phyloP scores from a whole-genome alignment of 2,329 filamentous ascomycete genomes.

The Bimuria novae-zelandiae region DNA sequence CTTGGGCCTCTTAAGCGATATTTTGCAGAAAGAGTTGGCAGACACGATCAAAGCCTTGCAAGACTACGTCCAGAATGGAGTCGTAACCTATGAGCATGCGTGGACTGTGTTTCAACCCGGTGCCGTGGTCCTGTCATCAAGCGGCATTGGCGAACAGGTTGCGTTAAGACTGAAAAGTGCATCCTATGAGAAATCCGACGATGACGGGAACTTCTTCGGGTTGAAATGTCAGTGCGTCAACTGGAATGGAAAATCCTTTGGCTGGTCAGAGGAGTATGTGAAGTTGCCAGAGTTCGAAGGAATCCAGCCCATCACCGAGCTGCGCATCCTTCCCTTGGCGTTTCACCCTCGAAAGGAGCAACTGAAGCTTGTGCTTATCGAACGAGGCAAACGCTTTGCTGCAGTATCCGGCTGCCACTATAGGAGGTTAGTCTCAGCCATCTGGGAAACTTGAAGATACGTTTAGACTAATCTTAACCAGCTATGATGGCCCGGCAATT shows the following conservation, averaged over 20 bases:
- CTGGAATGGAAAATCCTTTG: constrained; percentile 29
- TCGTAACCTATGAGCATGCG: constrained; percentile 45
- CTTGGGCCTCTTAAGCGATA: constrained; percentile 38
- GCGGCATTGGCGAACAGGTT: constrained; percentile 27
- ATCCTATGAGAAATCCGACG: constrained; percentile 5
- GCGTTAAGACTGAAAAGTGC: constrained; percentile 18
- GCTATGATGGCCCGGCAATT: constrained; percentile 1
- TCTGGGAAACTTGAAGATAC: neutral
- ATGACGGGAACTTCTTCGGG: constrained; percentile 5
- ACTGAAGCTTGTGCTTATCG: constrained; percentile 19
- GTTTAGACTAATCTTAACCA: neutral
- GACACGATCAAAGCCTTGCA: constrained; percentile 40
- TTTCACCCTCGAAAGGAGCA: constrained; percentile 17
- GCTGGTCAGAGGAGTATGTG: constrained; percentile 15
- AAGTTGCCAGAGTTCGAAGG: constrained; percentile 23
- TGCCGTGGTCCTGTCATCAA: constrained; percentile 24
- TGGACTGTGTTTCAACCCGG: constrained; percentile 48
- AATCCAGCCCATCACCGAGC: constrained; percentile 21
- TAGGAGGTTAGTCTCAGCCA: constrained; percentile 19
- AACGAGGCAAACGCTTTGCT: constrained; percentile 27
- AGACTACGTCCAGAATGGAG: constrained; percentile 38
- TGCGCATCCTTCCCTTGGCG: constrained; percentile 21
- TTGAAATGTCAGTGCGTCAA: constrained; percentile 28
- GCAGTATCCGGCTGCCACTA: constrained; percentile 26
- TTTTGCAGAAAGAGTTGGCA: constrained; percentile 43